Evolutionary conservation across 345 rosid species (phyloP), one percentile per base, ranked within the genome.

Genomic region (Euphorbia lathyris): DNA sequence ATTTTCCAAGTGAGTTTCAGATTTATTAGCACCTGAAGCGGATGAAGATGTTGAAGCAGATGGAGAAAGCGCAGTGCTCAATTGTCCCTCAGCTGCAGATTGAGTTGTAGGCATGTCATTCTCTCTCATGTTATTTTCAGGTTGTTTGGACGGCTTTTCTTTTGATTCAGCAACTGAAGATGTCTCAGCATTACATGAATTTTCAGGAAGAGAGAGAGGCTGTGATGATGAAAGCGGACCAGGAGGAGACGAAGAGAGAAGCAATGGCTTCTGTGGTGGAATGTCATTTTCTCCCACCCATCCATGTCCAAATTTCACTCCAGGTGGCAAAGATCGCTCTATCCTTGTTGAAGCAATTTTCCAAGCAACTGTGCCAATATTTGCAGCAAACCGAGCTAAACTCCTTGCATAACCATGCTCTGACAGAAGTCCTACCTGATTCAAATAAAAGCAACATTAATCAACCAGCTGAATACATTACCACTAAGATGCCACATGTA

Each of bases 391-490:
- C 63, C 90, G 91, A 73, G 97, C 90, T 63, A 96, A 72, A 78
- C 99, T 96, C 79, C 90, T 85, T 16, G 97, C 89, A 66, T 96
- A 96, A 48, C 91, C 92, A 61, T 85, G 78, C 76, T 90, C 96
- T 47, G 85, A 65, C 67, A 79, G 83, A 43, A 96, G 77, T 43
- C 96, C 98, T 62, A 92, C 98, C 99, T 96, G 83, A 75, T 78
- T 45, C 63, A 69, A 10, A 56, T 29, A 30, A 72, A 56, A 66
- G 62, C 61, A 17, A 58, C 82, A 76, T 69, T 26, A 63, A 27
- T 20, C 66, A 59, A 64, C 26, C 13, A 68, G 51, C 65, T 38
- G 75, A 63, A 57, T 25, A 3, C 59, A 53, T 36, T 20, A 58
- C 70, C 7, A 17, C 19, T 48, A 25, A 45, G 32, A 61, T 62